phyloP scores from a whole-genome alignment of 2,329 filamentous ascomycete species.

The Alternaria incomplexa region DNA sequence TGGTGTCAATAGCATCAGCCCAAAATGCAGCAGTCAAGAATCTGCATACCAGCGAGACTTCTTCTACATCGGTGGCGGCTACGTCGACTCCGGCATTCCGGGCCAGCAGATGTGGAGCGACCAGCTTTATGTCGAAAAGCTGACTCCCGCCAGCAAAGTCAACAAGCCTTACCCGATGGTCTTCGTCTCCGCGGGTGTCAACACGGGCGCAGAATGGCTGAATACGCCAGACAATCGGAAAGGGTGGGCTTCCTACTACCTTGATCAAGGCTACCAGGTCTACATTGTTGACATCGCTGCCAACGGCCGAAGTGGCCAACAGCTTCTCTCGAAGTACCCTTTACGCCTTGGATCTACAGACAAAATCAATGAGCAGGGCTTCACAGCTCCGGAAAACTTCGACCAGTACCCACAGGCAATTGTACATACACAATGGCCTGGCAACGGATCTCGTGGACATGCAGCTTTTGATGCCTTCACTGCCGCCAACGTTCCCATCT shows the following conservation, averaged over 20 bases:
- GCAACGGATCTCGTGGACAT: slow-evolving; percentile 22
- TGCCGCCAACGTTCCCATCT: slow-evolving; percentile 20
- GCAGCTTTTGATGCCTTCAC: slow-evolving; percentile 27
- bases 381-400: slow-evolving; percentile 20
- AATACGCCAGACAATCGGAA: slow-evolving; percentile 23
- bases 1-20: slow-evolving; percentile 23
- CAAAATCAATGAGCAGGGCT: slow-evolving; percentile 15
- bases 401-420: slow-evolving; percentile 20
- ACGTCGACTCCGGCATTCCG: slow-evolving; percentile 26
- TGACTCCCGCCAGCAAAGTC: slow-evolving; percentile 17
- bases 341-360: slow-evolving; percentile 20
- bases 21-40: slow-evolving; percentile 27
- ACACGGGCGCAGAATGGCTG: slow-evolving; percentile 24
- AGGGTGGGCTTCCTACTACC: slow-evolving; percentile 27
- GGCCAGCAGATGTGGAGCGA: slow-evolving; percentile 25
- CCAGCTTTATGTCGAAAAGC: slow-evolving; percentile 29
- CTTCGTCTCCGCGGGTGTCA: slow-evolving; percentile 29
- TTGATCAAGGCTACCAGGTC: slow-evolving; percentile 28
- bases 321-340: slow-evolving; percentile 6
- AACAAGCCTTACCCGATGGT: slow-evolving; percentile 28
- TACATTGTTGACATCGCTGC: slow-evolving; percentile 26
- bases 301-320: slow-evolving; percentile 14
- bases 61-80: slow-evolving; percentile 35
- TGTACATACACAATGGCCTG: slow-evolving; percentile 29
- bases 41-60: slow-evolving; percentile 26